These are phyloP conservation scores for Artemisia argyi DNA, from an alignment of 129 eudicot genomes.

Conservation along the genomic window DNA sequence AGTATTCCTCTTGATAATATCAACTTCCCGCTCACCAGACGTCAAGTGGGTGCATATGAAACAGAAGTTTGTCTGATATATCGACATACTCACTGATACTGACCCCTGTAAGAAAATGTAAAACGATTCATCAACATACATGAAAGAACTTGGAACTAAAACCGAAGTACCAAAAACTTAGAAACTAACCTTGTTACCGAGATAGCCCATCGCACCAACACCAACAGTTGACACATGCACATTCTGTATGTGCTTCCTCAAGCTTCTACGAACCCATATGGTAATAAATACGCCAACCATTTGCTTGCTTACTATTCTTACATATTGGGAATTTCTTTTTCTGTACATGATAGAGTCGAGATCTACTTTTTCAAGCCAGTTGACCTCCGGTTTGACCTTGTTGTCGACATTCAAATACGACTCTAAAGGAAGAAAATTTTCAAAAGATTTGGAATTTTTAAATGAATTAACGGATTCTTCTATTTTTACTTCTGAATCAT, in stretches of 20 bases:
- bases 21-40: slow-evolving; percentile 76
- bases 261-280: slow-evolving; percentile 87
- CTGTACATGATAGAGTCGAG: slow-evolving; percentile 59
- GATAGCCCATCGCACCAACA: slow-evolving; percentile 95
- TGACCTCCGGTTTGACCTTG: slow-evolving; percentile 36
- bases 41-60: slow-evolving; percentile 84
- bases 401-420: slow-evolving; percentile 27
- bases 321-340: slow-evolving; percentile 67
- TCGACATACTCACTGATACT: slow-evolving; percentile 86
- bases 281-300: slow-evolving; percentile 95
- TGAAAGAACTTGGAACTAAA: too few species aligned
- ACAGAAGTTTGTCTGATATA: slow-evolving; percentile 80
- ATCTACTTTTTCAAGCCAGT: slow-evolving; percentile 54
- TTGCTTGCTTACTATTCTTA: slow-evolving; percentile 93
- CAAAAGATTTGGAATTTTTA: slow-evolving; percentile 48
- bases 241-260: slow-evolving; percentile 81
- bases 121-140: background rate
- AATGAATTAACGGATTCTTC: slow-evolving; percentile 42
- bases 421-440: slow-evolving; percentile 51
- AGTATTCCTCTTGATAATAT: slow-evolving; percentile 62
- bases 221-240: slow-evolving; percentile 89
- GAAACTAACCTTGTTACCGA: slow-evolving; percentile 98
- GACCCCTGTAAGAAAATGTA: slow-evolving; percentile 52
- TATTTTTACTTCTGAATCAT: slow-evolving; percentile 38
- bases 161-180: too few species aligned